Evolutionary conservation across 768 basidiomycete species (phyloP), one percentile per base, ranked within the genome.

Genomic region (Podaxis sp.): DNA sequence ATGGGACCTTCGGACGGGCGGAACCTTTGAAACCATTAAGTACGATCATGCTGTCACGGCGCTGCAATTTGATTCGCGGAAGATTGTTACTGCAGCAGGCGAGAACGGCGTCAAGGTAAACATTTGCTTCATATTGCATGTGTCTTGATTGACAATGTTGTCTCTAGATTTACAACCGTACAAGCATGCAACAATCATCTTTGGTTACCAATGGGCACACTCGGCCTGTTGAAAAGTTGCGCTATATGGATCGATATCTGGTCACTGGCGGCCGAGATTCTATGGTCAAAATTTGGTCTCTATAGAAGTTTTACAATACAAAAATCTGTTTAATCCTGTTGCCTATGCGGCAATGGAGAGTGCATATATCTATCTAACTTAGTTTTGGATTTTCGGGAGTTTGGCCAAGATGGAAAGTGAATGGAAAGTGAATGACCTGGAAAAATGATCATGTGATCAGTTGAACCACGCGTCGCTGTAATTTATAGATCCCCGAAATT

Each of bases 161-260:
- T n/a, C 47, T 46, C 0, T 68, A 95, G 93, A 83, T 95, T 37
- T 98, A 95, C 75, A 99, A 98, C 72, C 89, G 97, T 28, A 98
- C 94, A 6, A 93, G 87, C 63, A 87, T 89, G 79, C 91, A 95
- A 68, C 88, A 94, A 62, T 90, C 93, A 10, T 83, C 89, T 27
- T 73, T 99, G 50, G 72, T 82, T 47, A 93, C 90, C 4, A 98
- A 98, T 70, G 97, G 97, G n/a, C 97, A 99, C 72, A 91, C 83
- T 16, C 86, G 84, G 63, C 95, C 96, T 0, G 89, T 88, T 28
- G 92, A 95, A 74, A 83, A 83, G 64, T 77, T 98, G 63, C 84
- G 97, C 51, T 98, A 96, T 75, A 96, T 97, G 88, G 97, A 98
- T 73, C 87, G 90, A 51, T 99, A 97, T 74, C 79, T 98, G 50